Base-by-base conservation (phyloP, 1,284 basidiomycete genomes). In the Austroboletus niveus region DNA sequence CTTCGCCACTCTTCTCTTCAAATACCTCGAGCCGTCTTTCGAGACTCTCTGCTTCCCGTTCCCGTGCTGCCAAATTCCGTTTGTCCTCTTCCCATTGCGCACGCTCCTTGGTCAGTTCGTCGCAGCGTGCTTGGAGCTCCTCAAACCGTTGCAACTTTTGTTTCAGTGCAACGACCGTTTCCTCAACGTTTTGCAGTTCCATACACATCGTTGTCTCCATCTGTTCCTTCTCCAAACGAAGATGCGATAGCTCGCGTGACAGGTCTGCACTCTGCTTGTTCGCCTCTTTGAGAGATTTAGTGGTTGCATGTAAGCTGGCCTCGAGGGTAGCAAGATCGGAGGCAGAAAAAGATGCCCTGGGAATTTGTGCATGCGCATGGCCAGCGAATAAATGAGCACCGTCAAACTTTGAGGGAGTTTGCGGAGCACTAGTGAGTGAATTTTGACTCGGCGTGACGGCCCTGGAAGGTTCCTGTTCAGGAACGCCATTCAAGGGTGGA, bases 371-470 rank as follows among this genome's bases (percentile, higher is more conserved):
- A 45, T 82, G 76, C 5, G 77, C 81, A 57, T 92, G 87, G 0
- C 89, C 89, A 0, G 89, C 87, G 58, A 90, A 90, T 45, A 91
- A 74, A 70, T 92, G 89, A 1, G 84, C 82, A n/a, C 88, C 88
- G 49, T 89, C 87, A 60, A 92, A 91, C 40, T 80, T 82, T 27
- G 78, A 71, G 12, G 76, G 69, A 1, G 76, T 68, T 20, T 77
- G 74, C 3, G 74, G 57, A 44, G 72, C 74, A 27, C 76, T 79
- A 22, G 75, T 71, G 5, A 77, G 71, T 0, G 83, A 76, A 52
- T 67, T 78, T 38, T 77, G 69, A 56, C 71, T 78, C 1, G 79
- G 79, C 4, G 79, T 80, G 57, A 74, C 75, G 60, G 79, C 77
- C 5, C 78, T 80, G 14, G 78, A 82, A 55, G 75, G 73, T 38